Evolutionary conservation across 257 asterid species (phyloP), one percentile per base, ranked within the genome.

Genomic region (Datura wrightii): DNA sequence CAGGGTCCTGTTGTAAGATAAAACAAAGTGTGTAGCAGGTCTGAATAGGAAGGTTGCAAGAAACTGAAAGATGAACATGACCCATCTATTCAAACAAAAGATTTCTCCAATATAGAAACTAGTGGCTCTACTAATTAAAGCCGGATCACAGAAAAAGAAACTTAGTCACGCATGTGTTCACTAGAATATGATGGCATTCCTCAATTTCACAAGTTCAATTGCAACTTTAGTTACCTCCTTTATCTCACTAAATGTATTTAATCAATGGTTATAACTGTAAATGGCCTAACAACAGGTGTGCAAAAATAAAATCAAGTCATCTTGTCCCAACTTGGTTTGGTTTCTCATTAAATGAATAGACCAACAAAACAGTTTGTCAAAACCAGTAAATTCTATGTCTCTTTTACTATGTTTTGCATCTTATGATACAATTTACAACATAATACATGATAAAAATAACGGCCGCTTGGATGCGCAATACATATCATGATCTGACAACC

Each of bases 181-280:
- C 74, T 1, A 66, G 42, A 14, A 66, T 66, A 67, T 67, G 52
- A 67, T 6, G 78, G 24, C 3, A 31, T 67, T 67, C 52, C 50
- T 67, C 24, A 69, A 41, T 69, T 39, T 16, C 79, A 41, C 53
- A 69, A 67, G 76, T 67, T 67, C 50, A 67, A 66, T 67, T 67
- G 31, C 76, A 67, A 37, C 79, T 8, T 16, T 8, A 69, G 16
- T 69, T 41, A 69, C 15, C 79, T 69, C 53, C 53, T 41, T 69
- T 69, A 69, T 69, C 53, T 39, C 34, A 16, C 53, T 10, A 69
- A 15, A 69, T 69, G 41, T 69, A 69, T 69, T n/a, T 41, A 69
- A 69, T 39, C 34, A 69, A 69, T 69, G 15, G 8, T 16, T 69
- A 39, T 16, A 39, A 5, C 4, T 66, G 53, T 69, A 39, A 41